Percentiles rank a stretch among this genome's conserved stretches.
Evolutionary conservation across 306 rosid species (phyloP).

Genomic region (Oemleria cerasiformis): DNA sequence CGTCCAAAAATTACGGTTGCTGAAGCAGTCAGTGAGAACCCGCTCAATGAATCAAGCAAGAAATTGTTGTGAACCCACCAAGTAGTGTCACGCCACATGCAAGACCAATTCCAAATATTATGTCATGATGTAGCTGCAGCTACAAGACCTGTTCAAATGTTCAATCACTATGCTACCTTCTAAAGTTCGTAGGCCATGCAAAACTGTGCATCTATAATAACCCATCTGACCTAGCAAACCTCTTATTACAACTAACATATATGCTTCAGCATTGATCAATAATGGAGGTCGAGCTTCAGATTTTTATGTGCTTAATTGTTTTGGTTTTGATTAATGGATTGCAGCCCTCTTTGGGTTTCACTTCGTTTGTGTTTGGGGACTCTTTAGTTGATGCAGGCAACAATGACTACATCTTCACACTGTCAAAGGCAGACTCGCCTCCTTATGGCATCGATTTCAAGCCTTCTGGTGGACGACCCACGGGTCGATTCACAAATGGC

Average conservation of each 20-base stretch:
- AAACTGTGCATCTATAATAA: not conserved
- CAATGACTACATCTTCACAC: conserved; percentile 52
- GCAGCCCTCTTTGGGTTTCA: conserved; percentile 18
- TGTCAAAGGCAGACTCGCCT: conserved; percentile 45
- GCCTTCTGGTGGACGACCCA: conserved; percentile 47
- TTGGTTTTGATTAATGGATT: not conserved
- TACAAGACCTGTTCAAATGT: conserved; percentile 23
- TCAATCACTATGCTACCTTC: conserved; percentile 25
- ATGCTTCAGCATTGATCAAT: no score
- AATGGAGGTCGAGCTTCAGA: conserved; percentile 18
- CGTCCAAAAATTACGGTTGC: no score
- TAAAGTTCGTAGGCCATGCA: conserved; percentile 20
- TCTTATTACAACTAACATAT: no score
- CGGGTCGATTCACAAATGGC: conserved; percentile 54
- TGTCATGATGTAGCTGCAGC: not conserved
- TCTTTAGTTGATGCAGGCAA: conserved; percentile 56
- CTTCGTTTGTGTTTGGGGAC: conserved; percentile 54
- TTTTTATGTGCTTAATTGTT: not conserved
- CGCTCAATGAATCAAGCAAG: not conserved
- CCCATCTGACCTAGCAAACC: not conserved
- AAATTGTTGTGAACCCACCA: not conserved
- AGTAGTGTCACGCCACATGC: no score
- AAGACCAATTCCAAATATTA: conserved; percentile 2
- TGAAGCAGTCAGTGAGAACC: not conserved
- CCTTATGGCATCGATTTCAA: conserved; percentile 57